phyloP scores from a whole-genome alignment of 2,329 filamentous ascomycete genomes.

The Aspergillus fijiensis region DNA sequence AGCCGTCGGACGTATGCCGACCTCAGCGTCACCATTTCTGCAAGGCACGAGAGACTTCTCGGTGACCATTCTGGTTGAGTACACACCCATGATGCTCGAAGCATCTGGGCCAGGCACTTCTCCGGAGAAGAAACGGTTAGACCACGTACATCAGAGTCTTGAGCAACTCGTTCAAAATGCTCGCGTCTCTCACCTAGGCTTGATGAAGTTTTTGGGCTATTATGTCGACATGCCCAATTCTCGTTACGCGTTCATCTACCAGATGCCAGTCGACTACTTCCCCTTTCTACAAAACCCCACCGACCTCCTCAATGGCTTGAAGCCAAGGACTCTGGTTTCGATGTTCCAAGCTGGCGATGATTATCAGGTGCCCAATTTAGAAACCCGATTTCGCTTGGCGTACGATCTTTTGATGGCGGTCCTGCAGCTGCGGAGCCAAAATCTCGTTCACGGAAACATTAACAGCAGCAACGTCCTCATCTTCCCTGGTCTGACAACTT shows the following conservation, averaged over 20 bases:
- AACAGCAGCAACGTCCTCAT: slow-evolving; percentile 65
- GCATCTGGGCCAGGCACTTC: slow-evolving; percentile 29
- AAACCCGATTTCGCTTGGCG: slow-evolving; percentile 62
- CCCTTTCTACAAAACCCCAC: slow-evolving; percentile 43
- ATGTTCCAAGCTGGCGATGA: slow-evolving; percentile 45
- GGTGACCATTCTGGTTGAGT: slow-evolving; percentile 44
- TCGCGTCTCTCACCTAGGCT: slow-evolving; percentile 41
- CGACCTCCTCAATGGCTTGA: slow-evolving; percentile 37
- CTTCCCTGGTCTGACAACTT: slow-evolving; percentile 45
- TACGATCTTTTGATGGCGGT: slow-evolving; percentile 59
- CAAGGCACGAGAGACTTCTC: slow-evolving; percentile 35
- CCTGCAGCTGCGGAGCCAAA: slow-evolving; percentile 56
- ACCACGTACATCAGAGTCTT: slow-evolving; percentile 39
- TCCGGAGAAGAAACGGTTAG: slow-evolving; percentile 33
- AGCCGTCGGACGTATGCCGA: slow-evolving; percentile 41
- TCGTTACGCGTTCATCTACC: slow-evolving; percentile 61
- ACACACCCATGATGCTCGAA: slow-evolving; percentile 42
- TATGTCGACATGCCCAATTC: slow-evolving; percentile 57
- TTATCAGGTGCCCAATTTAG: slow-evolving; percentile 54
- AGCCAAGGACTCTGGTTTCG: slow-evolving; percentile 44
- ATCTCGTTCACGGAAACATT: slow-evolving; percentile 61
- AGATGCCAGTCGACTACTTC: slow-evolving; percentile 54
- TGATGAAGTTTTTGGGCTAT: slow-evolving; percentile 51
- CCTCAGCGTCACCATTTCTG: slow-evolving; percentile 38
- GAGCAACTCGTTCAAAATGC: slow-evolving; percentile 44